phyloP scores from a whole-genome alignment of 2,329 filamentous ascomycete species.

The Helotiales sp. region DNA sequence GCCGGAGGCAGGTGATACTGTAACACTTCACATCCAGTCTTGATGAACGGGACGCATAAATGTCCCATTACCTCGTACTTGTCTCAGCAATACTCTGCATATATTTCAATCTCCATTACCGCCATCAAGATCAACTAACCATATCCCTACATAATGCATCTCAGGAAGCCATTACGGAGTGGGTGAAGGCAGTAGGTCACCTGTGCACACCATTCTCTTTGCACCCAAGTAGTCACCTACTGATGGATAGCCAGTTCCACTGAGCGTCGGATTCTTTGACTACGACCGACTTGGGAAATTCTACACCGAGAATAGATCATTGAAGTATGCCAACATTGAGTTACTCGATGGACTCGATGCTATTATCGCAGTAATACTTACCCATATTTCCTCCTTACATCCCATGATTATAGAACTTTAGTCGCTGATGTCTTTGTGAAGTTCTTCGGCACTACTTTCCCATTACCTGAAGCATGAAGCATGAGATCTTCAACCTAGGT shows the following conservation, averaged over 20 bases:
- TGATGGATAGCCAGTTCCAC: slow-evolving; percentile 7
- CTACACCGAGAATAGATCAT: slow-evolving; percentile 18
- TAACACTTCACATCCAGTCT: no score
- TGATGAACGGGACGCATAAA: no score
- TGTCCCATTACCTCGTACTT: background rate
- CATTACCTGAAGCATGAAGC: slow-evolving; percentile 23
- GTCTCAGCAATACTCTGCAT: background rate
- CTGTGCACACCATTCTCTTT: background rate
- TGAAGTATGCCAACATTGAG: slow-evolving; percentile 22
- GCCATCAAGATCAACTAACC: background rate
- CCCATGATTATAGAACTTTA: background rate
- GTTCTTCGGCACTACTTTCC: slow-evolving; percentile 23
- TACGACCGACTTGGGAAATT: slow-evolving; percentile 19
- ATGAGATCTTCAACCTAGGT: slow-evolving; percentile 21
- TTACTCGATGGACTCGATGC: slow-evolving; percentile 5
- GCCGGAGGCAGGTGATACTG: slow-evolving; percentile 15
- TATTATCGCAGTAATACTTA: slow-evolving; percentile 5
- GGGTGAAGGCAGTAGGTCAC: slow-evolving; percentile 17
- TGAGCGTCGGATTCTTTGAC: slow-evolving; percentile 15
- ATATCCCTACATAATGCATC: slow-evolving; percentile 9
- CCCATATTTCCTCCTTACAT: background rate
- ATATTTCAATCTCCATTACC: background rate
- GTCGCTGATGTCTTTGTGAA: background rate
- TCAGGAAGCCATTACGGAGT: slow-evolving; percentile 1
- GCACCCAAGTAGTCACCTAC: background rate